phyloP scores from a whole-genome alignment of 768 basidiomycete species.

The Boletales sp. region DNA sequence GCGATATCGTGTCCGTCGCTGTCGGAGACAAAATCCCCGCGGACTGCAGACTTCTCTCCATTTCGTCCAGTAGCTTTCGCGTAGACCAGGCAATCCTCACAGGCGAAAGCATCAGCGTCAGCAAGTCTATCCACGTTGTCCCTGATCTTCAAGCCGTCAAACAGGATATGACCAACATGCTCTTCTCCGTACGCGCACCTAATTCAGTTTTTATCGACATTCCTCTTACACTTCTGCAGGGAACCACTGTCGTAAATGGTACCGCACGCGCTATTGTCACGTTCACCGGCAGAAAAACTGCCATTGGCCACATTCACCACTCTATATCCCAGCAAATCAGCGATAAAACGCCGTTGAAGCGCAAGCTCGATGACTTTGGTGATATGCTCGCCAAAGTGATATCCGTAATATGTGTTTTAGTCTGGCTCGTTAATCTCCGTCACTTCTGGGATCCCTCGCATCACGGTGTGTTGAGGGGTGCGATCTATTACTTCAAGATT shows the following conservation, averaged over 20 bases:
- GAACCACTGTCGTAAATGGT: constrained; percentile 95
- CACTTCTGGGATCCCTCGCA: constrained; percentile 97
- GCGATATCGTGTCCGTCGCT: constrained; percentile 86
- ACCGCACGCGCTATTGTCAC: constrained; percentile 85
- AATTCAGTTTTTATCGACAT: not conserved
- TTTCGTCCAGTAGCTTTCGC: constrained; percentile 91
- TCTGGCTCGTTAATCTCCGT: constrained; percentile 95
- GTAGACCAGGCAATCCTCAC: constrained; percentile 97
- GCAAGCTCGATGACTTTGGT: constrained; percentile 97
- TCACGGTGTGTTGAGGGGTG: constrained; percentile 86
- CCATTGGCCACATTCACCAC: constrained; percentile 96
- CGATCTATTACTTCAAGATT: constrained; percentile 99
- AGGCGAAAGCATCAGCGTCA: constrained; percentile 87
- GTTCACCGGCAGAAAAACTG: constrained; percentile 81
- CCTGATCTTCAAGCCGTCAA: constrained; percentile 81
- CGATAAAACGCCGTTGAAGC: constrained; percentile 96
- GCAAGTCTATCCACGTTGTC: constrained; percentile 71
- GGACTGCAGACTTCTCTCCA: constrained; percentile 84
- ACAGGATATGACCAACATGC: constrained; percentile 97
- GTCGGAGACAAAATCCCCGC: constrained; percentile 97
- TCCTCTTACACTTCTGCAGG: constrained; percentile 41
- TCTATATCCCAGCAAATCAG: constrained; percentile 90
- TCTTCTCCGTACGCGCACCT: constrained; percentile 71
- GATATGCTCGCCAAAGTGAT: constrained; percentile 98
- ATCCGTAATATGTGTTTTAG: constrained; percentile 92